Evolutionary conservation across 345 rosid genomes (phyloP).

Genomic region (Eucalyptus marginata): DNA sequence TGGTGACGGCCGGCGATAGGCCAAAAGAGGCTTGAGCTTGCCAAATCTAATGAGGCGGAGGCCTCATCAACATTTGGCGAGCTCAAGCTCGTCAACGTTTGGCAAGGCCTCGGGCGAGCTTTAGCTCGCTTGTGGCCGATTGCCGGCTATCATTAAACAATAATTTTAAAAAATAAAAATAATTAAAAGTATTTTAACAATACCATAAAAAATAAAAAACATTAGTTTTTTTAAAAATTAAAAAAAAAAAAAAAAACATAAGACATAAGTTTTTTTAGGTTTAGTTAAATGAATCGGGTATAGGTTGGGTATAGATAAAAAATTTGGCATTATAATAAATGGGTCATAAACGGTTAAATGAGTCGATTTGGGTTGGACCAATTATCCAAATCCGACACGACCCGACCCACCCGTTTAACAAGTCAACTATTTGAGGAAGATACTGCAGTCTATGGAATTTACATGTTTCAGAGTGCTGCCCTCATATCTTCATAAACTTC

Average conservation of each 20-base stretch:
- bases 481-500: not conserved
- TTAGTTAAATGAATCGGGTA: too few species aligned
- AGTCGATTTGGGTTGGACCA: not conserved
- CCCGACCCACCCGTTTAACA: fast-evolving
- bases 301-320: fast-evolving
- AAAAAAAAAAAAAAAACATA: too few species aligned
- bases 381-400: too few species aligned
- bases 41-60: fast-evolving
- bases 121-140: fast-evolving
- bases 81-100: fast-evolving
- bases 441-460: not conserved
- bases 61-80: too few species aligned
- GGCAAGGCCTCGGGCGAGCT: fast-evolving
- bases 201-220: too few species aligned
- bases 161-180: too few species aligned
- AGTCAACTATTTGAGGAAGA: not conserved
- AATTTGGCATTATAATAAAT: too few species aligned
- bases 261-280: fast-evolving
- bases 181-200: too few species aligned
- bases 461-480: not conserved
- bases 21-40: fast-evolving
- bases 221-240: too few species aligned
- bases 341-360: too few species aligned
- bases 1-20: fast-evolving
- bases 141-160: fast-evolving